Evolutionary conservation across 1,284 basidiomycete genomes (phyloP).

Genomic region (Marasmius tenuissimus): DNA sequence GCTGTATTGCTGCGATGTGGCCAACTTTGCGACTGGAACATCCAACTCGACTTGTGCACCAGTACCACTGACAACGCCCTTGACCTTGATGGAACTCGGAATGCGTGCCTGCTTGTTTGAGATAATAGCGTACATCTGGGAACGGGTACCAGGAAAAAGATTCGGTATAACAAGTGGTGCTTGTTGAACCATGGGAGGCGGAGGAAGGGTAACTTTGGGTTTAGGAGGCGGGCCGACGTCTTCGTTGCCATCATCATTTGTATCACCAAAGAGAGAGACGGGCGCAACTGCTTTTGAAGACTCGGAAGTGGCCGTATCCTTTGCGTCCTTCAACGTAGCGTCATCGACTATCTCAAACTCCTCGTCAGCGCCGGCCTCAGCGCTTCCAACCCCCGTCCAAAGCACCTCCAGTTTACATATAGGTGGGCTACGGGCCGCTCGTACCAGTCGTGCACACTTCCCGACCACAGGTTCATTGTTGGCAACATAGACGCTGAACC

Average conservation of each 20-base stretch:
- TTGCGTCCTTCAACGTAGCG: neutral
- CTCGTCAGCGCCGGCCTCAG: neutral
- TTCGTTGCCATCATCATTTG: neutral
- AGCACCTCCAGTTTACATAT: neutral
- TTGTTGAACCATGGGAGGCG: conserved; percentile 5
- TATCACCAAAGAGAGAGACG: neutral
- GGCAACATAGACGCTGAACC: conserved; percentile 4
- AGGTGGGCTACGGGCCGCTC: conserved; percentile 4
- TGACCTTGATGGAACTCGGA: conserved; percentile 1
- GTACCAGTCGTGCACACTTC: conserved; percentile 5
- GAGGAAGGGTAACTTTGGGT: neutral
- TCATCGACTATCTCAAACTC: neutral
- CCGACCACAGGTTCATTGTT: conserved; percentile 1
- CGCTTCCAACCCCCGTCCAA: neutral
- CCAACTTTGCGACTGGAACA: neutral
- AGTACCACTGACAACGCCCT: neutral
- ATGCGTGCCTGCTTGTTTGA: neutral
- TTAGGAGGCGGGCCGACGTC: neutral
- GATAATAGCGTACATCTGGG: conserved; percentile 7
- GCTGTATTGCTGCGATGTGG: neutral
- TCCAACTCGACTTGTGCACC: conserved; percentile 4
- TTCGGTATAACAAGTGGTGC: neutral
- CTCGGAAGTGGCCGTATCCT: neutral
- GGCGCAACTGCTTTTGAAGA: neutral
- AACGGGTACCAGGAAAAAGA: conserved; percentile 1